These are phyloP conservation scores for Podaxis sp. DNA, from an alignment of 768 basidiomycete genomes.

Conservation along the genomic window DNA sequence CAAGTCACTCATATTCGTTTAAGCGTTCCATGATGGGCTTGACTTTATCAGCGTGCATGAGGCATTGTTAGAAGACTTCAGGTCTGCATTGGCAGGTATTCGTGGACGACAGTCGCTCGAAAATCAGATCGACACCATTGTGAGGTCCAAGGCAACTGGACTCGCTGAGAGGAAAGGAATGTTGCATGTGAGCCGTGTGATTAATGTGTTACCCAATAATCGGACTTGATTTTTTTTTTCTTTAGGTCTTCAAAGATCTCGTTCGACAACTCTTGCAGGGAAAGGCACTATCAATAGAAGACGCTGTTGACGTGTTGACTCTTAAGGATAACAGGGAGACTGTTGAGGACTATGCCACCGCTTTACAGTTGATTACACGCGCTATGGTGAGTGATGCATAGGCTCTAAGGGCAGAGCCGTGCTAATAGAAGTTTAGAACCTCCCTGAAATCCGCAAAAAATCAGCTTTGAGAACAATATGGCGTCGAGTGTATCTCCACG, in stretches of 20 bases:
- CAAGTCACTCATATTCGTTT: slow-evolving; percentile 5
- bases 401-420: not conserved
- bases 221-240: not conserved
- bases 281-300: slow-evolving; percentile 70
- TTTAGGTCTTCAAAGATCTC: slow-evolving; percentile 65
- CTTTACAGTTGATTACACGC: slow-evolving; percentile 60
- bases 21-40: slow-evolving; percentile 82
- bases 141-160: slow-evolving; percentile 47
- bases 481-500: slow-evolving; percentile 84
- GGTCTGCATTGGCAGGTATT: slow-evolving; percentile 35
- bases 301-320: slow-evolving; percentile 77
- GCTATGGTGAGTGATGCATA: slow-evolving; percentile 37
- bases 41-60: slow-evolving; percentile 87
- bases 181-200: slow-evolving; percentile 34
- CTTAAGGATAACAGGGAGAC: slow-evolving; percentile 71
- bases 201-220: not conserved
- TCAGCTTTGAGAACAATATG: slow-evolving; percentile 76
- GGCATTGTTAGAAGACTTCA: slow-evolving; percentile 60
- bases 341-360: slow-evolving; percentile 63
- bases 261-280: slow-evolving; percentile 71
- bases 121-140: slow-evolving; percentile 59
- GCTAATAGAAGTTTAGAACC: slow-evolving; percentile 34
- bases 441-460: slow-evolving; percentile 65
- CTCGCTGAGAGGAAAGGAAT: slow-evolving; percentile 48
- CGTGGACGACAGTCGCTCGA: slow-evolving; percentile 66